phyloP scores from a whole-genome alignment of 768 basidiomycete genomes.

The Mycena epipterygia region DNA sequence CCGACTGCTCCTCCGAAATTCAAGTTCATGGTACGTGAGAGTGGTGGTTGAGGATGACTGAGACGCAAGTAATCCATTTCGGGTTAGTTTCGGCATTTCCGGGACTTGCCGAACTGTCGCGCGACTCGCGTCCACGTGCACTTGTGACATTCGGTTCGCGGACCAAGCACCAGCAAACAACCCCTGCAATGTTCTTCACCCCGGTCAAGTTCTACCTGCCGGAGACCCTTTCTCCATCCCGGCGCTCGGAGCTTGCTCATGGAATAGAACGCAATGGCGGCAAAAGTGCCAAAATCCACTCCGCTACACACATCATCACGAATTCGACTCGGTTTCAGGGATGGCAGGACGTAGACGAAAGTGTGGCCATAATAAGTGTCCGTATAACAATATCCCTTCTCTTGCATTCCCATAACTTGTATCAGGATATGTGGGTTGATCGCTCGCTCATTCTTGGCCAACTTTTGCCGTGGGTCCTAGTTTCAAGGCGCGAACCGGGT shows the following conservation, averaged over 20 bases:
- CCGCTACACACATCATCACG: constrained; percentile 70
- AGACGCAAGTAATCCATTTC: neutral
- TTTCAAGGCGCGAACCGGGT: neutral
- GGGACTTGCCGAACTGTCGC: no score
- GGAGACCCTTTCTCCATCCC: constrained; percentile 57
- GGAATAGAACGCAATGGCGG: constrained; percentile 70
- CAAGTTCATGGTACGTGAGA: neutral
- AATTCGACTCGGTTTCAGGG: constrained; percentile 70
- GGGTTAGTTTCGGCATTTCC: no score
- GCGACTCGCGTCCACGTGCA: no score
- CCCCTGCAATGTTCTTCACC: constrained; percentile 12
- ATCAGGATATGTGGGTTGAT: constrained; percentile 78
- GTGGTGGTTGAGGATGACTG: neutral
- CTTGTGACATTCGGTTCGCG: neutral
- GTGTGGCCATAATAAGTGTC: constrained; percentile 39
- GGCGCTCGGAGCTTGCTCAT: constrained; percentile 58
- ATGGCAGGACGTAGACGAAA: constrained; percentile 57
- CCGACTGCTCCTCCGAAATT: constrained; percentile 15
- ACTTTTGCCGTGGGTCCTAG: constrained; percentile 63
- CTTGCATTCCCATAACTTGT: neutral
- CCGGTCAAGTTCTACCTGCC: constrained; percentile 53
- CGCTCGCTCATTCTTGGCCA: constrained; percentile 71
- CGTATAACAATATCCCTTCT: neutral
- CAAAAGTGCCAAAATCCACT: constrained; percentile 45
- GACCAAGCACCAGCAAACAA: no score